Percentiles rank a stretch among this genome's conserved stretches.
Evolutionary conservation across 106 monocot genomes (phyloP).

Genomic region (Allium fistulosum): DNA sequence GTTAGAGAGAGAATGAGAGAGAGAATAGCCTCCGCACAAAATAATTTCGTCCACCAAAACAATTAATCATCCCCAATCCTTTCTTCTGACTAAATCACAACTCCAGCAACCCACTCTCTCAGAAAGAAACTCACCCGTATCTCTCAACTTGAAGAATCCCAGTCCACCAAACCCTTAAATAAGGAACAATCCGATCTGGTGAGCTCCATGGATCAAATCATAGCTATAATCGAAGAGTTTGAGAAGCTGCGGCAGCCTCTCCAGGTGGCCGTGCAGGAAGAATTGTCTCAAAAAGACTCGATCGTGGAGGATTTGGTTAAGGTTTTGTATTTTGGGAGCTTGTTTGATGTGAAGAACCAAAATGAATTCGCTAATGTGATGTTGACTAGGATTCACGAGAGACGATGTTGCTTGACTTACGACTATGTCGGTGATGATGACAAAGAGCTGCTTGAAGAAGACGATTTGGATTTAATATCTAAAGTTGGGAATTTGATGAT

Average conservation of each 20-base stretch:
- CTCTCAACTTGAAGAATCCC: conserved; percentile 67
- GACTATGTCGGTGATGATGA: conserved; percentile 87
- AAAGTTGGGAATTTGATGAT: conserved; percentile 37
- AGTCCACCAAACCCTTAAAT: conserved; percentile 73
- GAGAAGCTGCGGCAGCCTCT: conserved; percentile 74
- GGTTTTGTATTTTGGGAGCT: conserved; percentile 64
- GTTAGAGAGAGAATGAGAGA: too few species aligned
- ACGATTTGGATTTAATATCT: conserved; percentile 66
- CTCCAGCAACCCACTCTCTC: conserved; percentile 65
- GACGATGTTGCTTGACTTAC: conserved; percentile 83
- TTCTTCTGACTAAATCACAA: too few species aligned
- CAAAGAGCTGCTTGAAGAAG: conserved; percentile 57
- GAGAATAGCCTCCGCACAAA: too few species aligned
- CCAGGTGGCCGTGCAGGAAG: conserved; percentile 42
- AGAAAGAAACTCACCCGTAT: conserved; percentile 92
- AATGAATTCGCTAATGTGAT: conserved; percentile 71
- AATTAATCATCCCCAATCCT: too few species aligned
- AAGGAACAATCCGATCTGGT: conserved; percentile 87
- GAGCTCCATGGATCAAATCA: conserved; percentile 59
- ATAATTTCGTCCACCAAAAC: too few species aligned
- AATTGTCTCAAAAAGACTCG: too few species aligned
- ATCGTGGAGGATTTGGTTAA: conserved; percentile 36
- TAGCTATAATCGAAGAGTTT: conserved; percentile 60
- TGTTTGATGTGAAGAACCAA: conserved; percentile 84
- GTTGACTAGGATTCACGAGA: conserved; percentile 75